Conservation (phyloP, 495 filamentous ascomycete genomes). For the Hamigera avellanea region DNA sequence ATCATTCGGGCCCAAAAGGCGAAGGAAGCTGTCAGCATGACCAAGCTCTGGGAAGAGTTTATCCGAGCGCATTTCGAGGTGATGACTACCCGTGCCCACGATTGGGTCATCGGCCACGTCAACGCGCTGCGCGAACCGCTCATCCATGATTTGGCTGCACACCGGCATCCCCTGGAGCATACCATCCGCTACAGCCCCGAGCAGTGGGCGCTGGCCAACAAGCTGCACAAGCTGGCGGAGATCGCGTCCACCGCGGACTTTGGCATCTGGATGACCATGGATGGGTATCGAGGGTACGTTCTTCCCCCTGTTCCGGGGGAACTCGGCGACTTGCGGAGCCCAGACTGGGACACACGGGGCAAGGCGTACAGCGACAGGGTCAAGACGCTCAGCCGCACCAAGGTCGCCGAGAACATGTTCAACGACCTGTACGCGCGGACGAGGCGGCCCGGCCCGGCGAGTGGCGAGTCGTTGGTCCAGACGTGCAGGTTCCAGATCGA, state of each 20-base stretch:
- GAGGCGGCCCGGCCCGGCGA: neutral
- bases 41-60: constrained; percentile 18
- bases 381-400: constrained; percentile 4
- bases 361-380: constrained; percentile 5
- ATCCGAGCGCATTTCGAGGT: constrained; percentile 12
- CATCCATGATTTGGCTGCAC: constrained; percentile 2
- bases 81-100: constrained; percentile 18
- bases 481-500: constrained; percentile 5
- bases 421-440: neutral
- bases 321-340: neutral
- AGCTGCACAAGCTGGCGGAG: constrained; percentile 13
- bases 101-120: constrained; percentile 15
- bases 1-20: neutral
- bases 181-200: constrained; percentile 2
- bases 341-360: constrained; percentile 1
- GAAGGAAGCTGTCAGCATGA: constrained; percentile 6
- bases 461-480: constrained; percentile 1
- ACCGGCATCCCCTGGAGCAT: neutral
- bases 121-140: constrained; percentile 10
- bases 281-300: constrained; percentile 12
- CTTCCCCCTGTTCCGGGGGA: neutral
- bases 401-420: neutral
- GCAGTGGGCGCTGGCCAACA: constrained; percentile 13
- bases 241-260: constrained; percentile 12
- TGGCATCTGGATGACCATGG: constrained; percentile 13